A percentile compares a stretch with the other conserved stretches of the same genome.
Evolutionary conservation across 208 protist species (phyloP).

Genomic region (Blastocrithidia nonstop): DNA sequence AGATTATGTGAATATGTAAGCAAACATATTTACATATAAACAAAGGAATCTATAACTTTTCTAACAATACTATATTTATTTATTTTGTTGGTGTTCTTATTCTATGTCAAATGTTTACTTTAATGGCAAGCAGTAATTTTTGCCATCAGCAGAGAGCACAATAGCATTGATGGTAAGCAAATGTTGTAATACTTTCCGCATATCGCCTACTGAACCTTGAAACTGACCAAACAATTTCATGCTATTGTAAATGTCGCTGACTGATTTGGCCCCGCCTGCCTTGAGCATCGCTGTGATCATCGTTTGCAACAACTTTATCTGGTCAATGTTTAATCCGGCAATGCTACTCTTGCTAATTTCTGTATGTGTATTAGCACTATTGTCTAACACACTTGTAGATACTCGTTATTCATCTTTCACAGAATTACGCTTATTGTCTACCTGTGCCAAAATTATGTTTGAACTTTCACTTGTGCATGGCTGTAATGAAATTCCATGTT

Average conservation of each 20-base stretch:
- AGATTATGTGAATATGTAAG: no score
- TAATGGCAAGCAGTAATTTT: constrained; percentile 30
- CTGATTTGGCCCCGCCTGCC: constrained; percentile 24
- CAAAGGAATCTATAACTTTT: no score
- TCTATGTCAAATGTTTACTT: no score
- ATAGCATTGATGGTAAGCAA: constrained; percentile 35
- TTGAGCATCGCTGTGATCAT: constrained; percentile 65
- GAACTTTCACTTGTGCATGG: no score
- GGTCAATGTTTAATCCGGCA: constrained; percentile 33
- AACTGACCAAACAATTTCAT: constrained; percentile 70
- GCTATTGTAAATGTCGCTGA: constrained; percentile 66
- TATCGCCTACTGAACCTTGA: constrained; percentile 24
- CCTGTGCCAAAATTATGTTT: no score
- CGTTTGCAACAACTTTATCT: constrained; percentile 39
- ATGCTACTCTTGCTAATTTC: constrained; percentile 16
- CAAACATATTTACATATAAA: no score
- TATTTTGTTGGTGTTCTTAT: no score
- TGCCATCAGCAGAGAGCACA: constrained; percentile 36
- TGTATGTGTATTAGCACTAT: constrained; percentile 1
- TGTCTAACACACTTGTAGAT: neutral
- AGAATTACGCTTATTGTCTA: no score
- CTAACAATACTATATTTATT: no score
- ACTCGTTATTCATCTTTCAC: neutral
- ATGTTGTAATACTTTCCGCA: constrained; percentile 46
- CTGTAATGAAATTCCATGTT: no score